A percentile compares a stretch with the other conserved stretches of the same genome.
Conservation (phyloP, 139 green algal genomes). For the Chlamydomonas incerta region DNA sequence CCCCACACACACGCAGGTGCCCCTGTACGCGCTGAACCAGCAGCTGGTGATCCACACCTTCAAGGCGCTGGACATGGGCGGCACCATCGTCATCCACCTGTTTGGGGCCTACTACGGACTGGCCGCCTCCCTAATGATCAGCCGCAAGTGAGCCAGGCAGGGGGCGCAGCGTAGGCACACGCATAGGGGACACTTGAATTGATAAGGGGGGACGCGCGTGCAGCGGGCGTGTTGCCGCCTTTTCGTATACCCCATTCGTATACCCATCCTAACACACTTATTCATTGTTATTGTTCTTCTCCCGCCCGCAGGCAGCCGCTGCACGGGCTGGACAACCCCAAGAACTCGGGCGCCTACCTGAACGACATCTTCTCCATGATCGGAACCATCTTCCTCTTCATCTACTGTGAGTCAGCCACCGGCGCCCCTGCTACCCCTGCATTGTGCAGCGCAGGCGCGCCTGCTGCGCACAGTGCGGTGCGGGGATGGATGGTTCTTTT, state of each 20-base stretch:
- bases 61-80: constrained; percentile 64
- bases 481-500: too few relatives aligned
- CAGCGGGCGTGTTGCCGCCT: too few relatives aligned
- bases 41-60: constrained; percentile 50
- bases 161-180: too few relatives aligned
- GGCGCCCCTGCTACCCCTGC: too few relatives aligned
- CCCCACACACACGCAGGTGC: constrained; percentile 51
- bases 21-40: constrained; percentile 63
- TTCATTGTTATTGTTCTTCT: neutral
- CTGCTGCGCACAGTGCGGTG: too few relatives aligned
- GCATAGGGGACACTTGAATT: too few relatives aligned
- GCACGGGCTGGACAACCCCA: constrained; percentile 43
- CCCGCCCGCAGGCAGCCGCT: neutral
- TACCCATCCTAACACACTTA: too few relatives aligned
- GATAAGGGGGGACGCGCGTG: too few relatives aligned
- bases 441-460: too few relatives aligned
- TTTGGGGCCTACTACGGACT: constrained; percentile 57
- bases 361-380: constrained; percentile 59
- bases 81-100: constrained; percentile 57
- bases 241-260: too few relatives aligned
- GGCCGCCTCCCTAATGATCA: constrained; percentile 26
- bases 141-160: neutral
- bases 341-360: constrained; percentile 46
- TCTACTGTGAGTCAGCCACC: constrained; percentile 38
- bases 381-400: constrained; percentile 64